phyloP scores from a whole-genome alignment of 345 rosid species.

The Citrus australasica region DNA sequence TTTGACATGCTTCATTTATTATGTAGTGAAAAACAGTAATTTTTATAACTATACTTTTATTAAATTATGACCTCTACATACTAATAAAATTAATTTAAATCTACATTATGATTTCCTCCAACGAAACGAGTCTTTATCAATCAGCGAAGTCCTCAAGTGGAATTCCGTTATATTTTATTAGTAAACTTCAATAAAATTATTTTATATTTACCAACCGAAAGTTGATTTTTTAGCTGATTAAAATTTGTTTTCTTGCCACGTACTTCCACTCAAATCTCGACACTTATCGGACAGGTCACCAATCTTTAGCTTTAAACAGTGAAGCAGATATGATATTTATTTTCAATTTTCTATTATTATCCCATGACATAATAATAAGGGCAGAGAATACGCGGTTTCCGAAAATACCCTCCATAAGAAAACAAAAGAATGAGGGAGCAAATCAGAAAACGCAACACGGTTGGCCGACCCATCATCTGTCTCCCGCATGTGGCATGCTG shows the following conservation, averaged over 20 bases:
- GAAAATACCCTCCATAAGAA: constrained; percentile 2
- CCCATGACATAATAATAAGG: too few species aligned
- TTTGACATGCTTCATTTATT: too few species aligned
- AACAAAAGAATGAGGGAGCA: not conserved
- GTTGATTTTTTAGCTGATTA: not conserved
- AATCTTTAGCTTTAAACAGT: not conserved
- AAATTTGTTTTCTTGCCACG: not conserved
- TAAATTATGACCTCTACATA: too few species aligned
- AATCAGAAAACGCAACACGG: constrained; percentile 7
- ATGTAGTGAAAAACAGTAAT: too few species aligned
- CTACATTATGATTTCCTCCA: too few species aligned
- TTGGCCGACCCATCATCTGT: constrained; percentile 17
- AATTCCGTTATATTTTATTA: too few species aligned
- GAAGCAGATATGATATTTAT: not conserved
- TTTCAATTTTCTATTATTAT: not conserved
- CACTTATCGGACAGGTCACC: not conserved
- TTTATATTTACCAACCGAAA: not conserved
- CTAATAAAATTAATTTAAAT: too few species aligned
- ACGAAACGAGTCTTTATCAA: too few species aligned
- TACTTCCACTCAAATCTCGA: not conserved
- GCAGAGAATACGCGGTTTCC: not conserved
- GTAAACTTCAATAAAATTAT: too few species aligned
- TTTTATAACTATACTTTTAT: too few species aligned
- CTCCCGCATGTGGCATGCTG: constrained; percentile 2
- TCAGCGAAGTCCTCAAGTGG: too few species aligned